Evolutionary conservation across 495 filamentous ascomycete genomes (phyloP).

Genomic region (Penicillium odoratum): DNA sequence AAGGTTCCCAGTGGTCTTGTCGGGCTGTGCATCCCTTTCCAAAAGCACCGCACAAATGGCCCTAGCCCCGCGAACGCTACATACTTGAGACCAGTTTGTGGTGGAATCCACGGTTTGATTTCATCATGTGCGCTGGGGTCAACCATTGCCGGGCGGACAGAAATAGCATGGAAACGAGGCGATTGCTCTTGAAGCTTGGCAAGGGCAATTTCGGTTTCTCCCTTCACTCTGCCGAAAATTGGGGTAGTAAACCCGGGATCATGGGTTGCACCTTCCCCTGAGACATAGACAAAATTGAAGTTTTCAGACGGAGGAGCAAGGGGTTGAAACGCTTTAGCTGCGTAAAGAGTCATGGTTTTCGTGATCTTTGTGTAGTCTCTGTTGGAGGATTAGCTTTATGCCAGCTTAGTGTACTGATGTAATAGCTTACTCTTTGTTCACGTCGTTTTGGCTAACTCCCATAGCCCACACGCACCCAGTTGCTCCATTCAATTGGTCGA

Average conservation of each 20-base stretch:
- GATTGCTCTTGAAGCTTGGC: conserved; percentile 44
- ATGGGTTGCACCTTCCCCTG: conserved; percentile 53
- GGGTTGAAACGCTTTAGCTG: conserved; percentile 59
- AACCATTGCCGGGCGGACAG: conserved; percentile 54
- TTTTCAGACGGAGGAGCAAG: conserved; percentile 27
- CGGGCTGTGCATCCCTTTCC: conserved; percentile 27
- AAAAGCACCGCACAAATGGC: conserved; percentile 12
- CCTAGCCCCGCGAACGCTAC: conserved; percentile 4
- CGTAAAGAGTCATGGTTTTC: conserved; percentile 59
- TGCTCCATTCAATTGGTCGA: conserved; percentile 62
- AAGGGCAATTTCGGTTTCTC: conserved; percentile 58
- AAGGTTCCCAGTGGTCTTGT: conserved; percentile 43
- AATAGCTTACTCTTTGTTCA: conserved; percentile 55
- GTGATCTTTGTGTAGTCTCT: conserved; percentile 71
- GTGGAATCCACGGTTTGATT: conserved; percentile 46
- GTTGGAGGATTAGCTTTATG: neutral
- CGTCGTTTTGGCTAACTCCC: conserved; percentile 58
- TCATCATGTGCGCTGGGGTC: conserved; percentile 48
- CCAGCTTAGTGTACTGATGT: neutral
- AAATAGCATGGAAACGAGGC: conserved; percentile 46
- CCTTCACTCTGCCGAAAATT: conserved; percentile 62
- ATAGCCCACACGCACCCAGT: conserved; percentile 71
- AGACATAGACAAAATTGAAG: conserved; percentile 71
- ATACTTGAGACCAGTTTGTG: neutral
- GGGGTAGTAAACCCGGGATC: conserved; percentile 52